phyloP scores from a whole-genome alignment of 2,329 filamentous ascomycete species.

The Fusarium guadeloupense region DNA sequence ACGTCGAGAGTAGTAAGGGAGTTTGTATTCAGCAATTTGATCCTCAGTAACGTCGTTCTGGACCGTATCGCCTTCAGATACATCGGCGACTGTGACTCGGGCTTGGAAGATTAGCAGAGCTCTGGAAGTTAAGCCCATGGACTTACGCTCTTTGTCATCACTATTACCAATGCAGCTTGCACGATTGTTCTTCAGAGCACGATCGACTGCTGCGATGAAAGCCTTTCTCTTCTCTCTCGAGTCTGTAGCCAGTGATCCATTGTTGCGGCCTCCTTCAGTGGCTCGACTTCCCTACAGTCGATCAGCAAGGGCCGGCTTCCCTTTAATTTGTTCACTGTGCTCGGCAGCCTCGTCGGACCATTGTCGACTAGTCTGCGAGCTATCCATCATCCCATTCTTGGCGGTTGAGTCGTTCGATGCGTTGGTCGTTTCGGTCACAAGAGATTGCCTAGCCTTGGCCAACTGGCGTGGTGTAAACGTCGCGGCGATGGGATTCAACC shows the following conservation, averaged over 20 bases:
- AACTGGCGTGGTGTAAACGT: slow-evolving; percentile 61
- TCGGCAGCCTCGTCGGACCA: slow-evolving; percentile 47
- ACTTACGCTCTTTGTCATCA: slow-evolving; percentile 28
- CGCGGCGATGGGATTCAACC: slow-evolving; percentile 64
- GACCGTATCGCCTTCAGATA: slow-evolving; percentile 25
- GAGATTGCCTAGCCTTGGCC: slow-evolving; percentile 24
- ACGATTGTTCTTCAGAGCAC: slow-evolving; percentile 28
- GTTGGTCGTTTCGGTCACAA: slow-evolving; percentile 21
- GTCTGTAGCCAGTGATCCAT: background rate
- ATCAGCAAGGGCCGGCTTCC: background rate
- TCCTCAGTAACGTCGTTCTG: slow-evolving; percentile 28
- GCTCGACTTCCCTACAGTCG: slow-evolving; percentile 17
- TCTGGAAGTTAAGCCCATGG: background rate
- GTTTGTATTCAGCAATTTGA: slow-evolving; percentile 41
- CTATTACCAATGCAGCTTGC: background rate
- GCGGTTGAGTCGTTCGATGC: slow-evolving; percentile 17
- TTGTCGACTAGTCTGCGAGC: slow-evolving; percentile 33
- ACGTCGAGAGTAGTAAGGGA: slow-evolving; percentile 55
- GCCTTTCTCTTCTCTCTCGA: slow-evolving; percentile 27
- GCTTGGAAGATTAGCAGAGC: slow-evolving; percentile 30
- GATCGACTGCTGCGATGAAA: slow-evolving; percentile 35
- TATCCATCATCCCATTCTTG: slow-evolving; percentile 9
- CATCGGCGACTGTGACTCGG: slow-evolving; percentile 29
- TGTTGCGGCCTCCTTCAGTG: background rate
- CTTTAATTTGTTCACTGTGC: slow-evolving; percentile 28